A percentile compares a stretch with the other conserved stretches of the same genome.
Evolutionary conservation across 1,284 basidiomycete genomes (phyloP).

Genomic region (Fomitopsis schrenkii): DNA sequence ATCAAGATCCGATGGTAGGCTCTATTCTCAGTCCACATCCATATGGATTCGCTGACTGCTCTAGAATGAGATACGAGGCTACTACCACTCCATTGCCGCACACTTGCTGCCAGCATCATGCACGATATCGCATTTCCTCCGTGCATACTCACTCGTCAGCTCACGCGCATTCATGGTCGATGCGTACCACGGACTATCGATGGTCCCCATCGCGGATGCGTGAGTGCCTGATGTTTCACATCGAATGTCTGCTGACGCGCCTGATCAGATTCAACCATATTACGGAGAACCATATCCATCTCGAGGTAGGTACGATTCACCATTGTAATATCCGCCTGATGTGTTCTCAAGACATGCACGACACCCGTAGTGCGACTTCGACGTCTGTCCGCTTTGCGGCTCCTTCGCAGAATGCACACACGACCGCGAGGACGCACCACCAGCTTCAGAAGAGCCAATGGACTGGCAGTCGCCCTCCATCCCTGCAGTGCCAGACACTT

Average conservation of each 20-base stretch:
- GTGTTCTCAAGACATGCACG: background rate
- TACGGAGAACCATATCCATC: slow-evolving; percentile 69
- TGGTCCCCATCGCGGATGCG: slow-evolving; percentile 90
- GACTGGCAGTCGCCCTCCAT: background rate
- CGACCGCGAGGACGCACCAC: slow-evolving; percentile 39
- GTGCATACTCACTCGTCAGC: slow-evolving; percentile 78
- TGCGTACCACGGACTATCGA: slow-evolving; percentile 77
- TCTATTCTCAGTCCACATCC: background rate
- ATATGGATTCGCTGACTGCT: no score
- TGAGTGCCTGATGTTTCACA: slow-evolving; percentile 37
- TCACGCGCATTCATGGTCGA: slow-evolving; percentile 89
- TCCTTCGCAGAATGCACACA: slow-evolving; percentile 71
- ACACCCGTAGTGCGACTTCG: slow-evolving; percentile 63
- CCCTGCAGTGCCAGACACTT: slow-evolving; percentile 29
- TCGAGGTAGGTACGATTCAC: slow-evolving; percentile 51
- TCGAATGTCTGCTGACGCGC: background rate
- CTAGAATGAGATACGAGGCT: slow-evolving; percentile 45
- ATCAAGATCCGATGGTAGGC: slow-evolving; percentile 14
- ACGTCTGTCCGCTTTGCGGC: slow-evolving; percentile 84
- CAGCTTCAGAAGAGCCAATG: background rate
- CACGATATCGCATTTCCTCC: slow-evolving; percentile 40
- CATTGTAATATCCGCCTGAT: background rate
- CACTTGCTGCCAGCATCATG: slow-evolving; percentile 26
- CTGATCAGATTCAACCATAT: slow-evolving; percentile 75
- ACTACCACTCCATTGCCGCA: slow-evolving; percentile 39